Base-by-base conservation (phyloP, 129 eudicot species). In the Ambrosia trifida region DNA sequence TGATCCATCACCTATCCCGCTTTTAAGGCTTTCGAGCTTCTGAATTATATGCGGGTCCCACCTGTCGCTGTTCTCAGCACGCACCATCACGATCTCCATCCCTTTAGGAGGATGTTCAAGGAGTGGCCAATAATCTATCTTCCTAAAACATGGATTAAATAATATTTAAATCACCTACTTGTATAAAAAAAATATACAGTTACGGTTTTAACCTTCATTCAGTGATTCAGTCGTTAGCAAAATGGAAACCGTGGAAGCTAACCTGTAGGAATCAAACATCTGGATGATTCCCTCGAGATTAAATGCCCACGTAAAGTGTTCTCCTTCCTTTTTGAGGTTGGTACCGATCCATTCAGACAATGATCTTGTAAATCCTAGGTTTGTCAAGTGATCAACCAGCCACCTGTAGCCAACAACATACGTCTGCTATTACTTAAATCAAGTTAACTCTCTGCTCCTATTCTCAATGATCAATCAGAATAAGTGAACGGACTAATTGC, bases 231-330 rank as follows among this genome's bases (percentile, higher is more conserved):
- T 14, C 41, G 47, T 13, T n/a, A n/a, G 16, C 4, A 19, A 53
- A 13, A 12, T 11, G 41, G 64, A 69, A 38, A 46, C 24, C 38
- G 10, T 28, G 32, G 64, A 51, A 43, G 69, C 14, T 41, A 35
- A 88, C 97, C 97, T 89, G 85, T 87, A 95, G 40, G 96, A 95
- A 74, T 88, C 75, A 49, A 95, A 95, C 99, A 95, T 95, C 83
- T 90, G 83, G 38, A 86, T 19, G 17, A 94, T 94, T 41, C 91
- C 97, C 41, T 90, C 97, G 41, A 95, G 91, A 87, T 95, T 82
- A 62, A 95, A 90, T 11, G 85, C 85, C 96, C 96, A 95, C 38
- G 91, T 90, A 78, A 76, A 78, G 3, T 82, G 83, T 50, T 84
- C 96, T 73, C 85, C 93, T 4, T 96, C 84, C 69, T 78, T 85